Percentiles rank a stretch among this genome's conserved stretches.
phyloP scores from a whole-genome alignment of 345 rosid genomes.

The Arabis hirsuta region DNA sequence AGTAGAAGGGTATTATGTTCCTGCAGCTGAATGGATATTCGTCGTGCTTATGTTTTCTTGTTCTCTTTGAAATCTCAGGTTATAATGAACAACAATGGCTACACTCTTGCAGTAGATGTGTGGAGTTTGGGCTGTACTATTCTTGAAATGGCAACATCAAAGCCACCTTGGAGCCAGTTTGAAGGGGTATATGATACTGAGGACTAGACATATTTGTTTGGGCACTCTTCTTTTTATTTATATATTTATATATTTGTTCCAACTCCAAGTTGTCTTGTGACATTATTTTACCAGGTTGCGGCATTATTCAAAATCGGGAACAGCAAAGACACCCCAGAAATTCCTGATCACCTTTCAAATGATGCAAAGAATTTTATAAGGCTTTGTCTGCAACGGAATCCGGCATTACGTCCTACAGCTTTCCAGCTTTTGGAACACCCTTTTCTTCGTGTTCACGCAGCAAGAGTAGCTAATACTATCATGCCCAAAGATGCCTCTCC shows the following conservation, averaged over 20 bases:
- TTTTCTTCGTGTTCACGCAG: conserved; percentile 67
- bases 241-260: background rate
- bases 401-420: conserved; percentile 84
- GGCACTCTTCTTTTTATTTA: conserved; percentile 10
- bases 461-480: conserved; percentile 54
- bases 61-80: conserved; percentile 51
- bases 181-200: conserved; percentile 78
- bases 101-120: conserved; percentile 81
- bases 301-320: conserved; percentile 97
- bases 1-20: conserved; percentile 17
- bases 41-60: conserved; percentile 3
- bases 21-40: conserved; percentile 16
- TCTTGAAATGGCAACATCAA: conserved; percentile 97
- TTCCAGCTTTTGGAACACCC: conserved; percentile 75
- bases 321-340: conserved; percentile 90
- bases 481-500: conserved; percentile 62
- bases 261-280: conserved; percentile 18
- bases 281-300: conserved; percentile 74
- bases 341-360: conserved; percentile 86
- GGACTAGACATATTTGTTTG: conserved; percentile 7
- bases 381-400: conserved; percentile 89
- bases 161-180: conserved; percentile 92
- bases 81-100: conserved; percentile 90
- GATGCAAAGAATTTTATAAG: conserved; percentile 79
- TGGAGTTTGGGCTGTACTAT: conserved; percentile 99